phyloP scores from a whole-genome alignment of 768 basidiomycete genomes.

The Lanmaoa pseudosensibilis region DNA sequence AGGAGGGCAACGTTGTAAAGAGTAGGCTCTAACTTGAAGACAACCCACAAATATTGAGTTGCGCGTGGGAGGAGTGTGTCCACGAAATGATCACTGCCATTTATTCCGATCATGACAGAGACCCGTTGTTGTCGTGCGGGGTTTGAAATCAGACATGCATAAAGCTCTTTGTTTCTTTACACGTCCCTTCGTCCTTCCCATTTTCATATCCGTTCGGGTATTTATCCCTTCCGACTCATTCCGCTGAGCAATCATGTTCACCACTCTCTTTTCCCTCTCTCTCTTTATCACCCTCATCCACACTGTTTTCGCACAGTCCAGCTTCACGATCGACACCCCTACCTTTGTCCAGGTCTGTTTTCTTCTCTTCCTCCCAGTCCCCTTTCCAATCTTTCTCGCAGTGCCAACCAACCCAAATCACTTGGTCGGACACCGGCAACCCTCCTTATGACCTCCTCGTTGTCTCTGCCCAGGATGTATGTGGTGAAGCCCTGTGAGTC shows the following conservation, averaged over 20 bases:
- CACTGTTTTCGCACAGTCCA: constrained; percentile 47
- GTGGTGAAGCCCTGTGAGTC: constrained; percentile 60
- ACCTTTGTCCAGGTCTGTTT: constrained; percentile 49
- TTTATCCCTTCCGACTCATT: constrained; percentile 8
- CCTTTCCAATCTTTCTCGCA: constrained; percentile 26
- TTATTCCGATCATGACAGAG: background rate
- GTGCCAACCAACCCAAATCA: constrained; percentile 46
- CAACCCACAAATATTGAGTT: background rate
- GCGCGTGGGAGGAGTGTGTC: background rate
- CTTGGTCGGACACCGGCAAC: constrained; percentile 45
- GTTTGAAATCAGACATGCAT: constrained; percentile 18
- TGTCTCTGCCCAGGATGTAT: constrained; percentile 52
- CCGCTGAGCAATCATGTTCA: constrained; percentile 56
- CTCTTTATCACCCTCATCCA: constrained; percentile 60
- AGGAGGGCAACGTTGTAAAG: constrained; percentile 24
- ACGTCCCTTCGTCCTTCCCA: background rate
- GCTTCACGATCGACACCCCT: constrained; percentile 54
- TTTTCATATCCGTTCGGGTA: constrained; percentile 20
- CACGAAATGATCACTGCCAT: background rate
- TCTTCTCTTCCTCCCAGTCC: background rate
- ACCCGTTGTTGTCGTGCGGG: constrained; percentile 16
- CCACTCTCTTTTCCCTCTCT: constrained; percentile 73
- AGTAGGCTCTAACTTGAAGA: constrained; percentile 29
- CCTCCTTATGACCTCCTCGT: constrained; percentile 61
- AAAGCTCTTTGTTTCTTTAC: constrained; percentile 1